These are phyloP conservation scores for Podospora comata DNA, from an alignment of 495 filamentous ascomycete genomes.

Conservation along the genomic window DNA sequence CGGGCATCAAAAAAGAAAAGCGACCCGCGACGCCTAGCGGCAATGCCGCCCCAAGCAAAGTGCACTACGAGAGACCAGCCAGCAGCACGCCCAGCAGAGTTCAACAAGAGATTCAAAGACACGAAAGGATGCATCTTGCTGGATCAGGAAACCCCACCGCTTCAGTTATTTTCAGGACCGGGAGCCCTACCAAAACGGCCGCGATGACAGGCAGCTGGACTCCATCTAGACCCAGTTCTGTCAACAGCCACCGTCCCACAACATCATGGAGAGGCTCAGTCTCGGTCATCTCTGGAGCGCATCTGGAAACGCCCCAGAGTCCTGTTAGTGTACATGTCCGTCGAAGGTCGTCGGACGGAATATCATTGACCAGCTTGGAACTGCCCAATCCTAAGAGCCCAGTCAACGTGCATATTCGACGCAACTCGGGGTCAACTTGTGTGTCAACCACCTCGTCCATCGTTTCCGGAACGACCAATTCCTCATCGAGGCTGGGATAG, in stretches of 20 bases:
- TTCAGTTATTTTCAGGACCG: slow-evolving; percentile 1
- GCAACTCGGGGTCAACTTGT: neutral
- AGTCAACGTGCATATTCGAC: neutral
- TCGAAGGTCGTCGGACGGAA: neutral
- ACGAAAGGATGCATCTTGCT: neutral
- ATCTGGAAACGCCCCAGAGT: neutral
- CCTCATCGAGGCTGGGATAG: neutral
- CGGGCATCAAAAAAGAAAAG: slow-evolving; percentile 28
- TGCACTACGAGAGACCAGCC: neutral
- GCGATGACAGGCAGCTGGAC: neutral
- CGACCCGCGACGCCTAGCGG: neutral
- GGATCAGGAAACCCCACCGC: neutral
- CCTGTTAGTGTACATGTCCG: neutral
- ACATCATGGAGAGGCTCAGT: neutral
- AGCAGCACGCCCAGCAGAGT: neutral
- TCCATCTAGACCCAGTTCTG: neutral
- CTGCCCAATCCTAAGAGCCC: neutral
- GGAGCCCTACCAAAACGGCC: neutral
- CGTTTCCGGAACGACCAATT: neutral
- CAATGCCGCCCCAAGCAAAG: neutral
- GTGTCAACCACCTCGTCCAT: neutral
- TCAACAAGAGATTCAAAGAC: neutral
- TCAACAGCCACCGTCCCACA: neutral
- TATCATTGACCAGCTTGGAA: neutral
- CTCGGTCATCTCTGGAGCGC: neutral